Conservation (phyloP, 768 basidiomycete genomes). For the Tulasnella sp. region DNA sequence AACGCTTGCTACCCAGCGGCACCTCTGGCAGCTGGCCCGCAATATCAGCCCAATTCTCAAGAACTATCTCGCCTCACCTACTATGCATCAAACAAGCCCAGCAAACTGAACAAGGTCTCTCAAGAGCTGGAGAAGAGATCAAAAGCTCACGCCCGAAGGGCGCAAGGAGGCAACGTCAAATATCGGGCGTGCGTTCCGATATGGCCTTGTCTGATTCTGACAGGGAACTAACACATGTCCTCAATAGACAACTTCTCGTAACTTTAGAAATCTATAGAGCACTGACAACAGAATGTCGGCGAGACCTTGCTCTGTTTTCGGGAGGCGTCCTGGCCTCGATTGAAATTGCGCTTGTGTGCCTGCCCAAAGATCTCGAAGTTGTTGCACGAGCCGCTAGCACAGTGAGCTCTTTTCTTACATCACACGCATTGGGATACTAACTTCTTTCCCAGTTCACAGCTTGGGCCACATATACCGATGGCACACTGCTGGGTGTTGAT, state of each 20-base stretch:
- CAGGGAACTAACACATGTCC: neutral
- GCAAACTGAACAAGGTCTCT: slow-evolving; percentile 66
- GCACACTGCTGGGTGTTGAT: slow-evolving; percentile 71
- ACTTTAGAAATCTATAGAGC: slow-evolving; percentile 74
- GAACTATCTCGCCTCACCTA: slow-evolving; percentile 59
- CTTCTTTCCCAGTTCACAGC: slow-evolving; percentile 58
- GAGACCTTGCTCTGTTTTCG: slow-evolving; percentile 68
- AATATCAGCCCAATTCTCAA: slow-evolving; percentile 71
- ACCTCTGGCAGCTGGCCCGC: slow-evolving; percentile 62
- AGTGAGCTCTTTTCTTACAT: slow-evolving; percentile 37
- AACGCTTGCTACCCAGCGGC: slow-evolving; percentile 80
- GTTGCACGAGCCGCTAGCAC: slow-evolving; percentile 68
- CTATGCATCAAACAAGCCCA: slow-evolving; percentile 75
- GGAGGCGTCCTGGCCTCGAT: slow-evolving; percentile 57
- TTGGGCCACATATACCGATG: slow-evolving; percentile 88
- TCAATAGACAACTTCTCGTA: slow-evolving; percentile 59
- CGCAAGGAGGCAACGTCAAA: slow-evolving; percentile 59
- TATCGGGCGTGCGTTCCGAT: slow-evolving; percentile 57
- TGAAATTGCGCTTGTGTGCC: slow-evolving; percentile 39
- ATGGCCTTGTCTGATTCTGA: neutral
- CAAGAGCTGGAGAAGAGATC: slow-evolving; percentile 68
- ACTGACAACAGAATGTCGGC: slow-evolving; percentile 76
- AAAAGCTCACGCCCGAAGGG: slow-evolving; percentile 52
- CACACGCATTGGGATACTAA: neutral
- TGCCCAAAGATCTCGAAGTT: slow-evolving; percentile 54